Base-by-base conservation (phyloP, 208 protist species). In the Entamoeba invadens region DNA sequence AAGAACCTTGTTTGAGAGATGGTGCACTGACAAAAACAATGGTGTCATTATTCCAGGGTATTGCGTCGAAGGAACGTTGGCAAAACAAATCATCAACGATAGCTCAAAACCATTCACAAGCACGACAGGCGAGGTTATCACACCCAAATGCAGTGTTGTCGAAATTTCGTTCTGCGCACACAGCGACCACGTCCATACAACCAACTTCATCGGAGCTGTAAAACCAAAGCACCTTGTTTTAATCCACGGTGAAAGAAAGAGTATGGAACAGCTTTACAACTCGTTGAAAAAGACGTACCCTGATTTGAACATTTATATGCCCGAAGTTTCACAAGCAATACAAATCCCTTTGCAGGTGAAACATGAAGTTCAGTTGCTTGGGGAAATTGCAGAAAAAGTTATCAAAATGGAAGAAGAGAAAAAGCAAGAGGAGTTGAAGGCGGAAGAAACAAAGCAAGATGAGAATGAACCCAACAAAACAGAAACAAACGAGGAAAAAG, bases 1-100 rank as follows among this genome's bases (percentile, higher is more conserved):
- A 14, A 96, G 98, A 1, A 97, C 99, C 94, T 96, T 99, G 4
- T 99, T 99, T 94, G 98, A 99, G 94, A 95, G 96, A 45, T 99
- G 98, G 98, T 99, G 98, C 94, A 95, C 97, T 0, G 97, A 99
- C 94, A 92, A 96, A 38, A 96, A 96, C 91, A 99, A 99, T 96
- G 98, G 98, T 38, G 97, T 99, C 45, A 97, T 99, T 94, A 97
- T 99, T 95, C 35, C 91, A n/a, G 91, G 91, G 10, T 92, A 92
- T 92, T 47, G 12, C 4, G 91, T 92, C 8, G 12, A 45, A 38
- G 44, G 44, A 35, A 92, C 91, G 0, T 91, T 21, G 18, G 68
- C 68, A 91, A 38, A 91, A 91, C n/a, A 91, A 6, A 14, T 38
- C 10, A 91, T 21, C 14, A 31, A 31, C 1, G 31, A 91, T 47